phyloP scores from a whole-genome alignment of 2,329 filamentous ascomycete species.

The Penicillium sp. region DNA sequence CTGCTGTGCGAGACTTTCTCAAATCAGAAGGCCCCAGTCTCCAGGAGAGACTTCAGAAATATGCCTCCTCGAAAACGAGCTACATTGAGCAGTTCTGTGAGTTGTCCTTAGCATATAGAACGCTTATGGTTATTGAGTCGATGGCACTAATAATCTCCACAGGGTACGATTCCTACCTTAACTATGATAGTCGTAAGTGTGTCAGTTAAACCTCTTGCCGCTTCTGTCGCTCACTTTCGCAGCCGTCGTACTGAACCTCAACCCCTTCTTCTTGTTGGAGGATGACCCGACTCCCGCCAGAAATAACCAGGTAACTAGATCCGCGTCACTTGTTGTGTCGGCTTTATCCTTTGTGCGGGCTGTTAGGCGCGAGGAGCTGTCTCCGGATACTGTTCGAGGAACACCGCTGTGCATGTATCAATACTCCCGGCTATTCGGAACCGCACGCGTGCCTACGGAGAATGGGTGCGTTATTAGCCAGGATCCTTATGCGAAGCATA shows the following conservation, averaged over 20 bases:
- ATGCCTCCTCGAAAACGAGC: constrained; percentile 87
- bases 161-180: constrained; percentile 99
- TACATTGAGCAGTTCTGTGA: constrained; percentile 99
- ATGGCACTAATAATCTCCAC: constrained; percentile 15
- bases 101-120: constrained; percentile 40
- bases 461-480: constrained; percentile 96
- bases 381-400: constrained; percentile 82
- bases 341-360: constrained; percentile 91
- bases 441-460: constrained; percentile 89
- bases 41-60: constrained; percentile 87
- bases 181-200: constrained; percentile 58
- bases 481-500: constrained; percentile 88
- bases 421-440: constrained; percentile 93
- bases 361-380: constrained; percentile 88
- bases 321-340: constrained; percentile 88
- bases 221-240: constrained; percentile 19
- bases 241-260: constrained; percentile 92
- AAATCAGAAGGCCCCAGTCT: constrained; percentile 79
- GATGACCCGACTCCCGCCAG: constrained; percentile 96
- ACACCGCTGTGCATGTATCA: constrained; percentile 97
- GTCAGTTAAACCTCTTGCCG: neutral
- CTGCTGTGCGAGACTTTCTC: constrained; percentile 83
- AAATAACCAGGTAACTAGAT: constrained; percentile 94
- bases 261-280: constrained; percentile 96
- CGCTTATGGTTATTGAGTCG: neutral